Conservation (phyloP, 2,329 filamentous ascomycete species). For the Emericellopsis atlantica region DNA sequence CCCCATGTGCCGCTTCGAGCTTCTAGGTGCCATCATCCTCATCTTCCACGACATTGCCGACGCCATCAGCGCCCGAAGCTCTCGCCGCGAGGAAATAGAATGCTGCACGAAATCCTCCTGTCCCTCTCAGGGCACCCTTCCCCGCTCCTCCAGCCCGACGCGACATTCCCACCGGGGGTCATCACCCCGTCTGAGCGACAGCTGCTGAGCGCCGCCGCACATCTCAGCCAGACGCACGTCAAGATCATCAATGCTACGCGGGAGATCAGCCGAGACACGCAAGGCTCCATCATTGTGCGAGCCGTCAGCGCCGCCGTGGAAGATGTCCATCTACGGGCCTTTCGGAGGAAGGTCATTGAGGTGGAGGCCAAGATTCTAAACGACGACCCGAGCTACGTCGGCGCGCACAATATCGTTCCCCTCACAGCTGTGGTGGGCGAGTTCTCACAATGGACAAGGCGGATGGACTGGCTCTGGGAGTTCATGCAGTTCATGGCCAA, state of each 20-base stretch:
- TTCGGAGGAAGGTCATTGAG: constrained; percentile 72
- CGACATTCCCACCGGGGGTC: constrained; percentile 28
- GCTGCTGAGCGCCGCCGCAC: constrained; percentile 64
- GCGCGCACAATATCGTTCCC: constrained; percentile 87
- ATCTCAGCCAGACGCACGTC: constrained; percentile 67
- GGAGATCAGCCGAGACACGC: constrained; percentile 48
- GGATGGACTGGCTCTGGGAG: constrained; percentile 77
- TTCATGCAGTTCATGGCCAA: constrained; percentile 57
- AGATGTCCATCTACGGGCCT: constrained; percentile 62
- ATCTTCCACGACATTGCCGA: constrained; percentile 29
- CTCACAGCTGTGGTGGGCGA: constrained; percentile 72
- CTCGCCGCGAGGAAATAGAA: constrained; percentile 22
- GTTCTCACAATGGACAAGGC: constrained; percentile 76
- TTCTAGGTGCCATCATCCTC: constrained; percentile 35
- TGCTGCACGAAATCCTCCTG: constrained; percentile 98
- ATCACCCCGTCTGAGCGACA: constrained; percentile 71
- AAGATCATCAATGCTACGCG: constrained; percentile 55
- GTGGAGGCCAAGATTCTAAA: constrained; percentile 70
- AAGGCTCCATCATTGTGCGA: constrained; percentile 73
- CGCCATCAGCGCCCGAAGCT: constrained; percentile 15
- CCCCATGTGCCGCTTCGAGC: constrained; percentile 41
- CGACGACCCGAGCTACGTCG: constrained; percentile 68
- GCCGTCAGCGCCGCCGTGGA: constrained; percentile 72
- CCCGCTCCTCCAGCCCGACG: constrained; percentile 58
- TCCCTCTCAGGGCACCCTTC: constrained; percentile 91